phyloP scores from a whole-genome alignment of 257 asterid genomes.

The Coffea eugenioides region DNA sequence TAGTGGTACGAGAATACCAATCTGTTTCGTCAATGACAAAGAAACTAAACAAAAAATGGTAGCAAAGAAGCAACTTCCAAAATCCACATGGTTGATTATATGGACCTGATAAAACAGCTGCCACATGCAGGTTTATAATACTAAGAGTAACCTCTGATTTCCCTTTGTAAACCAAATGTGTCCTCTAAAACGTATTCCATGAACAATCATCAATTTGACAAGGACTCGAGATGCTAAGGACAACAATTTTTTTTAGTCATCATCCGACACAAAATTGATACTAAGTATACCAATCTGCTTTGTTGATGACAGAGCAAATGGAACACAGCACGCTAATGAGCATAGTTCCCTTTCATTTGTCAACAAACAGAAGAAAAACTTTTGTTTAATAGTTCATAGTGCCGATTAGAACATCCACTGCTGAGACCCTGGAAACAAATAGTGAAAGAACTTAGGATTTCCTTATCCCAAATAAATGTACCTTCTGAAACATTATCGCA shows the following conservation, averaged over 20 bases:
- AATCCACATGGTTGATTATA: neutral
- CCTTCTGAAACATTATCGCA: conserved; percentile 13
- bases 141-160: neutral
- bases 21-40: conserved; percentile 29
- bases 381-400: too few relatives aligned
- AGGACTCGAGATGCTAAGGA: conserved; percentile 8
- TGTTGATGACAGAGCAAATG: neutral
- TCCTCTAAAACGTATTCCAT: conserved; percentile 15
- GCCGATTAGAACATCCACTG: neutral
- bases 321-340: neutral
- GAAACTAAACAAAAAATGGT: neutral
- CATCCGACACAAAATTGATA: conserved; percentile 28
- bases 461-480: neutral
- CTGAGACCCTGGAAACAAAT: neutral
- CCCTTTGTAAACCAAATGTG: neutral
- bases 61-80: neutral
- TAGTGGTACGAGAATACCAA: conserved; percentile 18
- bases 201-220: conserved; percentile 19
- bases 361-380: neutral
- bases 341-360: too few relatives aligned
- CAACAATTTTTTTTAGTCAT: neutral
- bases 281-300: neutral
- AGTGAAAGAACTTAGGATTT: neutral
- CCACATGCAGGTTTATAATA: neutral
- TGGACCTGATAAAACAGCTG: neutral